Evolutionary conservation across 805 yeast genomes (phyloP), one percentile per base, ranked within the genome.

Genomic region (Diddensiella caesifluorescens): DNA sequence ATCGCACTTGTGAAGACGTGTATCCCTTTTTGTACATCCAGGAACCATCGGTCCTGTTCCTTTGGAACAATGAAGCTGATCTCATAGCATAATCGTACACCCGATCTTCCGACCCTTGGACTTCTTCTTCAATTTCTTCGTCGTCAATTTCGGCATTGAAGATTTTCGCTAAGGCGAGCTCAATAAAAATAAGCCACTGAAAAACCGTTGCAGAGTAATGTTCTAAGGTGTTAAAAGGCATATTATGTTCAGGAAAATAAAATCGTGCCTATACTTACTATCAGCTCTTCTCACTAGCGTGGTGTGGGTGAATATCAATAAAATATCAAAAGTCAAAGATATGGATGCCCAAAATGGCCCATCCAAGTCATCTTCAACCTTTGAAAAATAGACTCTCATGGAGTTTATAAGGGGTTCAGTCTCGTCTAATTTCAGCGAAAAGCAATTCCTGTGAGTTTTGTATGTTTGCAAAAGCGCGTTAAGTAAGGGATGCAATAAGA

Each of bases 371-470:
- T 7, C 32, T 6, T 29, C 9, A 13, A 7, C 12, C 19, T 13
- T 13, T 7, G 32, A 13, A 29, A 13, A 29, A 19, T 29, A 29
- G 6, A 29, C 15, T 6, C 16, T 7, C 7, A 13, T 29, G 12
- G 32, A 13, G 7, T 29, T 7, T 9, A 13, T 7, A 7, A 29
- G 15, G 6, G 6, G 7, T 13, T 7, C 7, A 13, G 15, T 29
- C 32, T 29, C 32, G 16, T 13, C 16, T 13, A 29, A 29, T 6
- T 13, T 6, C 19, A 29, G 22, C 45, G 56, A 28, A 13, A 9
- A 32, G 26, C 10, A 20, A 20, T 34, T 28, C 15, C 23, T 10
- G 28, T 34, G 26, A 22, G 16, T 22, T 5, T 5, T 21, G 18
- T 22, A 34, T 5, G n/a, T 28, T 12, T 16, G 6, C n/a, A 7